Evolutionary conservation across 306 rosid genomes (phyloP).

Genomic region (cucumber (Cucumis sativus)): Cucumber_9930_V3 NC_026660.2:25438501-25439000

Average conservation of each 20-base stretch:
- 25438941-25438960: slow-evolving; percentile 46
- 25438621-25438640: slow-evolving; percentile 8
- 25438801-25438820: slow-evolving; percentile 53
- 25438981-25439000: slow-evolving; percentile 39
- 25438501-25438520: slow-evolving; percentile 60
- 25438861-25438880: slow-evolving; percentile 82
- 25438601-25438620: slow-evolving; percentile 1
- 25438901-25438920: slow-evolving; percentile 90
- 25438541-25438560: slow-evolving; percentile 68
- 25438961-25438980: slow-evolving; percentile 46
- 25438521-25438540: slow-evolving; percentile 56
- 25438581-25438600: slow-evolving; percentile 72
- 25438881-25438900: slow-evolving; percentile 99
- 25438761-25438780: slow-evolving; percentile 53
- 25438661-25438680: slow-evolving; percentile 41
- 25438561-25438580: slow-evolving; percentile 97
- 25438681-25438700: slow-evolving; percentile 88
- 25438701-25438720: slow-evolving; percentile 48
- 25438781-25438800: slow-evolving; percentile 47
- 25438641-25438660: slow-evolving; percentile 2
- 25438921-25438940: slow-evolving; percentile 68
- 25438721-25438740: slow-evolving; percentile 55
- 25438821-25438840: slow-evolving; percentile 54
- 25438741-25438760: slow-evolving; percentile 41
- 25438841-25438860: slow-evolving; percentile 46